Evolutionary conservation across 169 alveolate genomes (phyloP), one percentile per base, ranked within the genome.

Genomic region (Toxoplasma gondii): DNA sequence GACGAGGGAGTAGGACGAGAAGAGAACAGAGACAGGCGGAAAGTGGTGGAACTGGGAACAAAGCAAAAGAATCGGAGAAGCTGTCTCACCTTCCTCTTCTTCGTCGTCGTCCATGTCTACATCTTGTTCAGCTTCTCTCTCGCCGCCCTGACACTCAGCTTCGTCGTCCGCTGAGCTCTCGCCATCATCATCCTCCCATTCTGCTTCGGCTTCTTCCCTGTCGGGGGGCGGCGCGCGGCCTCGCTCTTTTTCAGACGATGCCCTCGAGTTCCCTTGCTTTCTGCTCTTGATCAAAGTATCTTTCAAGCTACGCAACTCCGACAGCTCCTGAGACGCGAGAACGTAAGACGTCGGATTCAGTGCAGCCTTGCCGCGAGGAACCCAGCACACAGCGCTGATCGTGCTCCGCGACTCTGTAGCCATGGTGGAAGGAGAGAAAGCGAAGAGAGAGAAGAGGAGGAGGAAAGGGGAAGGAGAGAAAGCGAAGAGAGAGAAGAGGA

Each of bases 331-430:
- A 64, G 53, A 22, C 36, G 34, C 90, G 9, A 82, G 90, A 38
- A 82, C 44, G 64, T 82, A 82, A 24, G 90, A 82, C 19, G 69
- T 10, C n/a, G 90, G 90, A 38, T 82, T 38, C 90, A 29, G 44
- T 2, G 53, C 67, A 31, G 69, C 67, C 67, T 43, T 82, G 78
- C 93, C 93, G 38, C 88, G 86, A 67, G 93, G 93, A n/a, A 90
- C 93, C 93, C 93, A 90, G 70, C 93, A 90, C 80, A 90, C 88
- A 7, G 93, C 80, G 70, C 93, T 90, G 44, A 90, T 69, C 67
- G 70, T 88, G 45, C 86, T 78, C 39, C 86, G 86, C 12, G 86
- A 78, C 44, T 78, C 86, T 19, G 49, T 78, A 1, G 49, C 90
- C 38, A 29, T 43, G 41, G 53, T n/a, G 41, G 90, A 38, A 39